Conservation (phyloP, 2,329 filamentous ascomycete genomes). For the Venturia pyrina region DNA sequence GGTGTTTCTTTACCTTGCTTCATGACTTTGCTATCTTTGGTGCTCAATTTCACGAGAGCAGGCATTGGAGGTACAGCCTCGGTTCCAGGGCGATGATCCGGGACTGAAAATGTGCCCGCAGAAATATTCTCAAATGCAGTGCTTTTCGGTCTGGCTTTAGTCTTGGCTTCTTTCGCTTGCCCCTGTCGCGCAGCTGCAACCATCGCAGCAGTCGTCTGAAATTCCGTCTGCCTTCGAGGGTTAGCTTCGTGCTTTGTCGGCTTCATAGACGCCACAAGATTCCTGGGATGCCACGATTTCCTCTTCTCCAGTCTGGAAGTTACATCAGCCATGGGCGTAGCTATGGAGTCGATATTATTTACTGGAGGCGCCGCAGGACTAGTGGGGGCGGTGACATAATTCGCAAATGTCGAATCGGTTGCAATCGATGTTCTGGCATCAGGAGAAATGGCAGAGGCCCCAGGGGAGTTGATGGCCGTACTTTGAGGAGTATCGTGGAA, state of each 20-base stretch:
- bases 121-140: neutral
- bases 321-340: neutral
- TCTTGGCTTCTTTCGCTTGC: neutral
- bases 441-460: neutral
- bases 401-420: neutral
- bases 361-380: neutral
- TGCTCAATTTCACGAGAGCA: neutral
- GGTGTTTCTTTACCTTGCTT: neutral
- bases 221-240: neutral
- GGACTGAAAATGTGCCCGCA: neutral
- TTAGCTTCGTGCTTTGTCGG: neutral
- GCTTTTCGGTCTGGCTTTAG: neutral
- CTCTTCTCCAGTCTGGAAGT: neutral
- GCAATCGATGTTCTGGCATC: neutral
- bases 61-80: neutral
- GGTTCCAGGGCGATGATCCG: neutral
- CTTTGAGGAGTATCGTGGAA: neutral
- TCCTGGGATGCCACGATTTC: neutral
- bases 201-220: neutral
- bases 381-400: neutral
- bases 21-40: neutral
- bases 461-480: neutral
- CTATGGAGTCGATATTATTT: neutral
- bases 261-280: neutral
- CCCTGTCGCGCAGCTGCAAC: neutral